A percentile compares a stretch with the other conserved stretches of the same genome.
phyloP scores from a whole-genome alignment of 306 rosid species.

The Oemleria cerasiformis region DNA sequence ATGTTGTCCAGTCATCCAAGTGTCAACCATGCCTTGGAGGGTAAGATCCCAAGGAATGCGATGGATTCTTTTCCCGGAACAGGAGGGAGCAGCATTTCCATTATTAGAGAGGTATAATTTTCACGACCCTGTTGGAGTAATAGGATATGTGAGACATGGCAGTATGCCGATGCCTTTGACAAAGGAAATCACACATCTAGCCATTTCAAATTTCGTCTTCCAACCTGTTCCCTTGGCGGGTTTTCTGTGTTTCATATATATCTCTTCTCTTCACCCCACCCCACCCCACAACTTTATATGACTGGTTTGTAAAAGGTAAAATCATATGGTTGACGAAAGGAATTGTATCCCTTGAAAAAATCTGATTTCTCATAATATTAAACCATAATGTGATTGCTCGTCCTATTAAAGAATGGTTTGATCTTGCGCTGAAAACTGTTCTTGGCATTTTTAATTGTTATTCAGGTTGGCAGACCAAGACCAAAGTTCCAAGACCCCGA shows the following conservation, averaged over 20 bases:
- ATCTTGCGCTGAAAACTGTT: background rate
- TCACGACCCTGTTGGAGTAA: background rate
- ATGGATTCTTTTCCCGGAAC: constrained; percentile 22
- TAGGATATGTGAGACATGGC: constrained; percentile 1
- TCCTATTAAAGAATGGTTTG: background rate
- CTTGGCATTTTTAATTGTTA: background rate
- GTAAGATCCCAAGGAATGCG: constrained; percentile 19
- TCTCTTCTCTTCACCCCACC: background rate
- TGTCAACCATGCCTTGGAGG: constrained; percentile 19
- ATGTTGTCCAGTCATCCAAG: constrained; percentile 23
- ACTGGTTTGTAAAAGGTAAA: background rate
- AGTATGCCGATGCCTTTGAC: background rate
- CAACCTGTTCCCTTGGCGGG: background rate
- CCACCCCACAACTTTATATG: background rate
- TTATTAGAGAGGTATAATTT: constrained; percentile 26
- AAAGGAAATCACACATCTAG: background rate
- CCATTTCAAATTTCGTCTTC: background rate
- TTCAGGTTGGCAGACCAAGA: constrained; percentile 29
- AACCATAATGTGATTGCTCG: background rate
- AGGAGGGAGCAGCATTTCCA: constrained; percentile 21
- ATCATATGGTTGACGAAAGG: background rate
- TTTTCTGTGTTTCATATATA: background rate
- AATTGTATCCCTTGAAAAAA: background rate
- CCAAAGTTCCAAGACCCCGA: constrained; percentile 23
- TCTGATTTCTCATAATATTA: background rate